Percentiles rank a stretch among this genome's conserved stretches.
Evolutionary conservation across 805 yeast genomes (phyloP).

Genomic region (Limtongozyma cylindracea): DNA sequence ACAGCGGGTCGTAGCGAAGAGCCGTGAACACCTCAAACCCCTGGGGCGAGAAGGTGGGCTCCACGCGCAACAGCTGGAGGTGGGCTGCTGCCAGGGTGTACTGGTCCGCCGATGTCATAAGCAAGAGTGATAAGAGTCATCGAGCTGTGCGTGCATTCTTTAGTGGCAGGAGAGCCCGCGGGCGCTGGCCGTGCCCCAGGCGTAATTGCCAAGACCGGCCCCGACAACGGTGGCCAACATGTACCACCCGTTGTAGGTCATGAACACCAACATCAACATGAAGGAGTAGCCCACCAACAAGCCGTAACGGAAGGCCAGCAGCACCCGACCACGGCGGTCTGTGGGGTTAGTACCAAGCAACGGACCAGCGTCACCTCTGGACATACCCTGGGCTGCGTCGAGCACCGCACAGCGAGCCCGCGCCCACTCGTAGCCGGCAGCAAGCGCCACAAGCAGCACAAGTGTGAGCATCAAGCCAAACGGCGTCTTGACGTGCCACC

Average conservation of each 20-base stretch:
- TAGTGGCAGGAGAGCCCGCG: conserved; percentile 1
- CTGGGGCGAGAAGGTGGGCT: no score
- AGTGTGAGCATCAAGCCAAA: conserved; percentile 26
- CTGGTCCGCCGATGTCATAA: no score
- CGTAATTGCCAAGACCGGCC: conserved; percentile 40
- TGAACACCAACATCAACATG: conserved; percentile 54
- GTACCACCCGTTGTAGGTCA: conserved; percentile 75
- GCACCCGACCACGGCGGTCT: conserved; percentile 1
- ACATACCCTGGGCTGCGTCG: no score
- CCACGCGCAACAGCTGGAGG: no score
- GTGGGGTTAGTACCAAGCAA: background rate
- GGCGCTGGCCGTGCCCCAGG: conserved; percentile 18
- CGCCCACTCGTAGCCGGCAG: conserved; percentile 38
- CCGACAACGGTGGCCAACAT: conserved; percentile 54
- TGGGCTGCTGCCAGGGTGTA: no score
- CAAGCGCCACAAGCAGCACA: conserved; percentile 17
- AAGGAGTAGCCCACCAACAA: conserved; percentile 46
- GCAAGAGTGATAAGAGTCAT: no score
- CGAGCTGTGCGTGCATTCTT: no score
- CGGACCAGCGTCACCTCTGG: no score
- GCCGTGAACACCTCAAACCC: no score
- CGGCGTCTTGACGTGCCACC: conserved; percentile 54
- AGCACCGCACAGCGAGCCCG: conserved; percentile 3
- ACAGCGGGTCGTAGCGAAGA: no score
- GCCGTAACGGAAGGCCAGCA: conserved; percentile 18